These are phyloP conservation scores for Aspergillus arachidicola DNA, from an alignment of 2,329 filamentous ascomycete species.

Conservation along the genomic window DNA sequence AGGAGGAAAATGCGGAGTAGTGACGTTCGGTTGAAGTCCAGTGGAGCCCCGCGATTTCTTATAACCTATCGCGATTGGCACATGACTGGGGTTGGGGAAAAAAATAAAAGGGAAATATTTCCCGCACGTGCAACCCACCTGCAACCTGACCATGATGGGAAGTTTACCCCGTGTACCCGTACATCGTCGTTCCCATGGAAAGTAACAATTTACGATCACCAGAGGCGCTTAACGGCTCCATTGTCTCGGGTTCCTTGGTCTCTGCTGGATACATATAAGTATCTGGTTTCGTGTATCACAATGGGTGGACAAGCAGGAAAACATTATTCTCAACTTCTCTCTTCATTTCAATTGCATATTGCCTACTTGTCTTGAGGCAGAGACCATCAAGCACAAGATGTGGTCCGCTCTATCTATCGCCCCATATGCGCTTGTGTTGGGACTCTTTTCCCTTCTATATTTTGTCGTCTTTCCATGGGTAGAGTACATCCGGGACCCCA, in stretches of 20 bases:
- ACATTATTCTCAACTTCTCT: not conserved
- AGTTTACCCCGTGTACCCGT: constrained; percentile 11
- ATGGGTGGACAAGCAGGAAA: not conserved
- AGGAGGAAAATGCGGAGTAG: not conserved
- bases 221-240: constrained; percentile 1
- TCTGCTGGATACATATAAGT: not conserved
- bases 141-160: constrained; percentile 3
- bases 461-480: constrained; percentile 28
- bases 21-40: not conserved
- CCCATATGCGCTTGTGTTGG: constrained; percentile 28
- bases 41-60: not conserved
- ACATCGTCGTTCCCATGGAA: not conserved
- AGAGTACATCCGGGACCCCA: constrained; percentile 31
- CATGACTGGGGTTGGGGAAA: not conserved
- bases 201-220: not conserved
- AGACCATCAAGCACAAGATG: constrained; percentile 16
- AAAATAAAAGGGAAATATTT: constrained; percentile 19
- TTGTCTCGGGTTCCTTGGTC: not conserved
- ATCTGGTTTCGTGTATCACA: not conserved
- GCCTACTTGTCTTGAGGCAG: not conserved
- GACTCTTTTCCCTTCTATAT: constrained; percentile 26
- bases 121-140: constrained; percentile 13
- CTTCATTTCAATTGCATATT: not conserved
- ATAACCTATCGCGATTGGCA: not conserved
- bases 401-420: constrained; percentile 22